Evolutionary conservation across 352 stramenopile species (phyloP), one percentile per base, ranked within the genome.

Genomic region (Pelagophyceae sp.): DNA sequence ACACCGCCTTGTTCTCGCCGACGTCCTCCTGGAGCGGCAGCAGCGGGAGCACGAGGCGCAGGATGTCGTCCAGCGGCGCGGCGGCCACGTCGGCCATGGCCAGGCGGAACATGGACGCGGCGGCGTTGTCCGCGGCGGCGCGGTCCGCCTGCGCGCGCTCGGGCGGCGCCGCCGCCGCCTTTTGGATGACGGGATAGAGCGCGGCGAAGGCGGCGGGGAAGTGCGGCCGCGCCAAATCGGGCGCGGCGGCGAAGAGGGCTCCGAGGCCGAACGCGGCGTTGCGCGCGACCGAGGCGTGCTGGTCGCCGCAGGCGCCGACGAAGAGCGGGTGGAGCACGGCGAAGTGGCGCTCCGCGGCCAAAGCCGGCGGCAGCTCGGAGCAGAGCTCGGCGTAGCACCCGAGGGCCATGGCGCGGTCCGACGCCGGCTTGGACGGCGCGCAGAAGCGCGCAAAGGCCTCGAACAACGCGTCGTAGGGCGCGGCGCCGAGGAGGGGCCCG

Each of bases 11-110:
- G 80, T 94, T 98, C 85, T 99, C 95, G 76, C 94, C 93, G 82
- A 96, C 94, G 85, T 99, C 95, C 70, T 87, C 93, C 86, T 98
- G 97, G 70, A 99, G 85, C 32, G 95, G 95, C 64, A 99, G 83
- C 40, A 87, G 87, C 70, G 88, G 86, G 29, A 98, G 85, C 60
- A 99, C 86, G 72, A 96, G 92, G 17, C 94, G 94, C 67, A 98
- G 82, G 72, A 98, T 93, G 77, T 96, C 88, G 72, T 91, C 87
- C 67, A 98, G 83, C 33, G 94, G 95, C 61, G 98, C 85, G 61
- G 87, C 86, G 23, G 79, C 83, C 27, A 87, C 87, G 32, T 78
- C 88, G 37, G 85, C 82, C 77, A 94, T 91, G 78, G 97, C 97
- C 90, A 98, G 96, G 45, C 93, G 90, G 50, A 90, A 90, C 15